These are phyloP conservation scores for Tympanopsis confertula DNA, from an alignment of 2,329 filamentous ascomycete genomes.

Conservation along the genomic window DNA sequence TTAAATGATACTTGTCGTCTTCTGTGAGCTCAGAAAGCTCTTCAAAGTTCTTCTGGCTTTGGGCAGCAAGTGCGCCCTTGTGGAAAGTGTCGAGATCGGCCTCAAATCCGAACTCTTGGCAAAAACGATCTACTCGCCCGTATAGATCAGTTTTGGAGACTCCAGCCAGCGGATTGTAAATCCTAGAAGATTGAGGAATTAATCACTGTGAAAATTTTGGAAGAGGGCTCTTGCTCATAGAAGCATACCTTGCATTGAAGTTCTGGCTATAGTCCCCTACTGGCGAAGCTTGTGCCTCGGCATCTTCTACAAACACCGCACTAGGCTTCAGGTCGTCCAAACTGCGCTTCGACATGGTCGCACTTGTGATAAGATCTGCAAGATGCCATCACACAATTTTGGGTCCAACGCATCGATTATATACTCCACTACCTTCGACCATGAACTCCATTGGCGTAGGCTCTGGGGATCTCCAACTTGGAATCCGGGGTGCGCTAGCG, in stretches of 20 bases:
- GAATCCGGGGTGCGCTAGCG: too few relatives aligned
- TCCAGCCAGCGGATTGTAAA: constrained; percentile 13
- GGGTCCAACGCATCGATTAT: too few relatives aligned
- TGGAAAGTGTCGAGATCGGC: constrained; percentile 13
- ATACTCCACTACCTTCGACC: too few relatives aligned
- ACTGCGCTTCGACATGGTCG: constrained; percentile 6
- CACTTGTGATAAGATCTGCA: too few relatives aligned
- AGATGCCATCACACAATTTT: too few relatives aligned
- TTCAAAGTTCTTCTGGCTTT: constrained; percentile 8
- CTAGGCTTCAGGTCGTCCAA: too few relatives aligned
- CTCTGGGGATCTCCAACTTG: too few relatives aligned
- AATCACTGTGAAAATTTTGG: neutral
- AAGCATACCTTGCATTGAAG: constrained; percentile 15
- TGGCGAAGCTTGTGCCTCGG: too few relatives aligned
- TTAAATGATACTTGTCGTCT: constrained; percentile 10
- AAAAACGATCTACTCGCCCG: constrained; percentile 11
- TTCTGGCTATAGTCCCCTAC: constrained; percentile 14
- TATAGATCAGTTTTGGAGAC: constrained; percentile 10
- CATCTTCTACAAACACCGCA: constrained; percentile 9
- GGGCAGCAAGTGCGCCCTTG: constrained; percentile 15
- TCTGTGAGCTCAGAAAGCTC: constrained; percentile 10
- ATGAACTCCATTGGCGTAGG: too few relatives aligned
- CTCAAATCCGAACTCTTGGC: constrained; percentile 12
- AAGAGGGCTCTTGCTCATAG: neutral
- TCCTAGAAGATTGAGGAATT: constrained; percentile 6